A percentile compares a stretch with the other conserved stretches of the same genome.
These are phyloP conservation scores for Hylodesmum podocarpum DNA, from an alignment of 306 rosid genomes.

Conservation along the genomic window DNA sequence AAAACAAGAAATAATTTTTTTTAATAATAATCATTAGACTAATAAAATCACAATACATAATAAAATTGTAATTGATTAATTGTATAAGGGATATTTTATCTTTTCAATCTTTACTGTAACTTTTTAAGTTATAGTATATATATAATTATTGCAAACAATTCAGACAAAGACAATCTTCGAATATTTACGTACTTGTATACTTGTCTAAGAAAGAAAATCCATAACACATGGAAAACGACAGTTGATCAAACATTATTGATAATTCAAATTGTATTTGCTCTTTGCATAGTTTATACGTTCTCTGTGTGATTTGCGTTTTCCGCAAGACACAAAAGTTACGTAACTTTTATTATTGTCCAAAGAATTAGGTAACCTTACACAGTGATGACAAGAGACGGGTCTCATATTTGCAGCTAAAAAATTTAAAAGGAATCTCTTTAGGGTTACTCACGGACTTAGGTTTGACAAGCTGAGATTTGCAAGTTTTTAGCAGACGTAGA, in stretches of 20 bases:
- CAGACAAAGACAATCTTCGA: too few species aligned
- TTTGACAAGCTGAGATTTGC: background rate
- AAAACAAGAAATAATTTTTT: too few species aligned
- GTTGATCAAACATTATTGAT: background rate
- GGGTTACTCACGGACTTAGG: background rate
- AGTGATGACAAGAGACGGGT: background rate
- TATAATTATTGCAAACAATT: too few species aligned
- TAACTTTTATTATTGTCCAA: background rate
- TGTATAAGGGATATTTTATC: too few species aligned
- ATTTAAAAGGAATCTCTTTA: background rate
- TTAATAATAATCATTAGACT: too few species aligned
- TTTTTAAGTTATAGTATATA: too few species aligned
- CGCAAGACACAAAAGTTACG: background rate
- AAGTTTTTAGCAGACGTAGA: background rate
- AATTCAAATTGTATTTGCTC: background rate
- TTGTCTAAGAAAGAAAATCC: background rate
- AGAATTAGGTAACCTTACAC: background rate
- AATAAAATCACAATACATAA: too few species aligned
- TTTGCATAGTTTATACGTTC: background rate
- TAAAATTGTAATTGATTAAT: too few species aligned
- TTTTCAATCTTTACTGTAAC: too few species aligned
- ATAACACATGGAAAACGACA: background rate
- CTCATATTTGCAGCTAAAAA: background rate
- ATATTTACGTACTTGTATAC: too few species aligned
- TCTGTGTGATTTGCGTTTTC: background rate